Conservation (phyloP, 768 basidiomycete genomes). For the Termitomyces sp. region DNA sequence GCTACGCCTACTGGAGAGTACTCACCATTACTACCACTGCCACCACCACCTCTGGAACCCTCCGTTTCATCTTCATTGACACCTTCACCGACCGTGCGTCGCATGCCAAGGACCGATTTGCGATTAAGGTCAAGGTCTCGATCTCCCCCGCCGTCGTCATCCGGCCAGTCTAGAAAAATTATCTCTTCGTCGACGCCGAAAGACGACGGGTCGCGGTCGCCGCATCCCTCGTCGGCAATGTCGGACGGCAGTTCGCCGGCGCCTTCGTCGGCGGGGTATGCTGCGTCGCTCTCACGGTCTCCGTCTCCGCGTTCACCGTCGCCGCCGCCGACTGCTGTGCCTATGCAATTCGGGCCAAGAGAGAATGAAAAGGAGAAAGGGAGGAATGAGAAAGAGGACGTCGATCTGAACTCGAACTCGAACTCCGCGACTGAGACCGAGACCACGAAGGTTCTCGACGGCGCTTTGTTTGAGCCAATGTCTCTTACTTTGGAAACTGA, state of each 20-base stretch:
- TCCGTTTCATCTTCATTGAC: slow-evolving; percentile 14
- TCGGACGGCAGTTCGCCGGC: slow-evolving; percentile 51
- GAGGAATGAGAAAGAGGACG: neutral
- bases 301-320: slow-evolving; percentile 34
- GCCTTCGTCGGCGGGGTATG: slow-evolving; percentile 52
- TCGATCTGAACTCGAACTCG: neutral
- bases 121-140: slow-evolving; percentile 15
- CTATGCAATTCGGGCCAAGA: slow-evolving; percentile 8
- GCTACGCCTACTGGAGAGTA: slow-evolving; percentile 23
- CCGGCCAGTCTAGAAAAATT: neutral
- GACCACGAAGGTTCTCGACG: neutral
- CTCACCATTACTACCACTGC: neutral
- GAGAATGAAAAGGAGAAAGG: neutral
- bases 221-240: slow-evolving; percentile 18
- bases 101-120: slow-evolving; percentile 8
- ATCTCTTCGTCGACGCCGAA: slow-evolving; percentile 1
- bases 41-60: slow-evolving; percentile 10
- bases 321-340: slow-evolving; percentile 27
- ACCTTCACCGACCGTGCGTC: slow-evolving; percentile 15
- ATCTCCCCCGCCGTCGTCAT: slow-evolving; percentile 4
- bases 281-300: slow-evolving; percentile 45
- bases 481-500: neutral
- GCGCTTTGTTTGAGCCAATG: no score
- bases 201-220: slow-evolving; percentile 16
- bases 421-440: neutral